These are phyloP conservation scores for Rhizopus delemar DNA, from an alignment of 371 early-diverging fungal genomes.

Conservation along the genomic window DNA sequence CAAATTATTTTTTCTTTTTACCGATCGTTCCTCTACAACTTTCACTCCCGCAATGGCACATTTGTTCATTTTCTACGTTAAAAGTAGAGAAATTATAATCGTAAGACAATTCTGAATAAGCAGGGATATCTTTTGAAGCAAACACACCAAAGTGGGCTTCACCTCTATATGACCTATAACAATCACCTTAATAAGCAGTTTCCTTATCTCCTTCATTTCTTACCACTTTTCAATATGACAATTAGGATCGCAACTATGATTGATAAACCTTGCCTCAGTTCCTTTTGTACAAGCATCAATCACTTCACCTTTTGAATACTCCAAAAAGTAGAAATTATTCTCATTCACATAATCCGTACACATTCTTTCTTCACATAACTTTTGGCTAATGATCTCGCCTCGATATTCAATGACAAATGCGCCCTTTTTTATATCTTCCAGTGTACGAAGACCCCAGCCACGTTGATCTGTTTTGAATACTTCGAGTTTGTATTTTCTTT, in stretches of 20 bases:
- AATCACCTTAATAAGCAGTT: neutral
- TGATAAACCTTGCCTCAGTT: conserved; percentile 45
- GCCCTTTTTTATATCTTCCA: conserved; percentile 57
- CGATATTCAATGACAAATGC: conserved; percentile 83
- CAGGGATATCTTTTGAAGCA: conserved; percentile 71
- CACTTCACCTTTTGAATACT: conserved; percentile 70
- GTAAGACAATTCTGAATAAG: conserved; percentile 78
- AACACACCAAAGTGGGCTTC: conserved; percentile 81
- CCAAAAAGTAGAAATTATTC: conserved; percentile 81
- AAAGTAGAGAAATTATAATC: conserved; percentile 84
- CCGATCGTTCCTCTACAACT: conserved; percentile 76
- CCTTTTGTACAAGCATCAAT: conserved; percentile 37
- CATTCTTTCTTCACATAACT: conserved; percentile 73
- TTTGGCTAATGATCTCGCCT: conserved; percentile 83
- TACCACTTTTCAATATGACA: conserved; percentile 91
- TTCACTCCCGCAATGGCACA: conserved; percentile 70
- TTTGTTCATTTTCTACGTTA: conserved; percentile 57
- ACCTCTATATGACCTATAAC: conserved; percentile 60
- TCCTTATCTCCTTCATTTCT: conserved; percentile 3
- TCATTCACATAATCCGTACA: conserved; percentile 65
- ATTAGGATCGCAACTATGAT: conserved; percentile 84
- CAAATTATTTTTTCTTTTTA: conserved; percentile 19
- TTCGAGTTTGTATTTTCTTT: conserved; percentile 57
- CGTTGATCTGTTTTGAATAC: conserved; percentile 64
- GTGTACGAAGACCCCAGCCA: conserved; percentile 81